Evolutionary conservation across 176 grass and related monocot species (phyloP).

Genomic region (Neostapfia colusana): DNA sequence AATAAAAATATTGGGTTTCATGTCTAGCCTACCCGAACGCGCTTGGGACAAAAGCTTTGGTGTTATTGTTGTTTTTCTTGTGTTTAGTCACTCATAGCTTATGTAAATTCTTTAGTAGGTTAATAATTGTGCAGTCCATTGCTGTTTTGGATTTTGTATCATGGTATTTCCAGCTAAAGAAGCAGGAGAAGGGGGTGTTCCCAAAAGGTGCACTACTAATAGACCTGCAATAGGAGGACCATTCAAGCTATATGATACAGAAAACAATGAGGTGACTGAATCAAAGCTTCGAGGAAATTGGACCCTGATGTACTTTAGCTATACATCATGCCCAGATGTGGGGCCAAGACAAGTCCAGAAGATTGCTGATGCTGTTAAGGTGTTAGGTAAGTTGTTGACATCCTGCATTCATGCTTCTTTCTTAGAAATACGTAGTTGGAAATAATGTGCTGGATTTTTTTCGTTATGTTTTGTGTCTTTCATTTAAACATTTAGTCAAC

Average conservation of each 20-base stretch:
- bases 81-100: constrained; percentile 17
- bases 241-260: constrained; percentile 87
- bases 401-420: constrained; percentile 10
- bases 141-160: constrained; percentile 1
- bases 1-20: no score
- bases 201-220: constrained; percentile 75
- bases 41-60: no score
- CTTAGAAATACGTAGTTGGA: constrained; percentile 26
- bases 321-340: constrained; percentile 86
- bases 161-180: constrained; percentile 43
- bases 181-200: constrained; percentile 42
- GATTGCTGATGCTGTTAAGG: constrained; percentile 61
- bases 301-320: constrained; percentile 88
- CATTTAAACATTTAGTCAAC: neutral
- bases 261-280: constrained; percentile 72
- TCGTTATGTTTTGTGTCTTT: constrained; percentile 16
- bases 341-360: constrained; percentile 77
- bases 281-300: constrained; percentile 76
- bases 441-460: constrained; percentile 11
- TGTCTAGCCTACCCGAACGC: no score
- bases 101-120: constrained; percentile 14
- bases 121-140: constrained; percentile 25
- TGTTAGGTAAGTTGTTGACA: constrained; percentile 67
- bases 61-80: no score
- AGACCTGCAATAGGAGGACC: constrained; percentile 89